These are phyloP conservation scores for Sphagnum magellanicum DNA, from an alignment of 228 moss, liverwort and hornwort species.

Conservation along the genomic window DNA sequence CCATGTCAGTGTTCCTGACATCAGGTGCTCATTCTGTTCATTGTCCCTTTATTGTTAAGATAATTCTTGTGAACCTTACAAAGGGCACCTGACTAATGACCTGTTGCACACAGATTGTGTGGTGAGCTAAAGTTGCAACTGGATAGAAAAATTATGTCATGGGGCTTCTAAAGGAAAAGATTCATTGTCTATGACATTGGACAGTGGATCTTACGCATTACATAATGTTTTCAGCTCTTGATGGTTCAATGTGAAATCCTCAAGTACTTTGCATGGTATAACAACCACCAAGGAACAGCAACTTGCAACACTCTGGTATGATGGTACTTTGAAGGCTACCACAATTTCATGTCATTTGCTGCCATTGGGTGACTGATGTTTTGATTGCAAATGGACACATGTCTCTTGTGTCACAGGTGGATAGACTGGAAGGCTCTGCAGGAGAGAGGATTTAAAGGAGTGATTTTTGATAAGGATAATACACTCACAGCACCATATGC, in stretches of 20 bases:
- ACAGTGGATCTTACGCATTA: no score
- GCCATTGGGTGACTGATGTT: not conserved
- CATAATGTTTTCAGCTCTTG: no score
- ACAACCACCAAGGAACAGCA: no score
- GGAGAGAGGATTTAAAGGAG: slow-evolving; percentile 73
- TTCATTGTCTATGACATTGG: no score
- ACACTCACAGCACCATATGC: slow-evolving; percentile 90
- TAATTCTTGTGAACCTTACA: not conserved
- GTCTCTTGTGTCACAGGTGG: slow-evolving; percentile 33
- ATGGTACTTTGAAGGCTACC: not conserved
- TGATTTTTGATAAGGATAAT: slow-evolving; percentile 96
- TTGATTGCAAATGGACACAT: no score
- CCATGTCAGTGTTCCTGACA: slow-evolving; percentile 88
- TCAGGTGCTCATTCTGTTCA: slow-evolving; percentile 27
- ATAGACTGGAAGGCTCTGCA: slow-evolving; percentile 83
- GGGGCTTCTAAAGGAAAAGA: no score
- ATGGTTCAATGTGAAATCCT: no score
- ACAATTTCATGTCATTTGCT: not conserved
- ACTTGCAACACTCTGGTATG: not conserved
- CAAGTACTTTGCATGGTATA: no score
- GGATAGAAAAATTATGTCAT: no score
- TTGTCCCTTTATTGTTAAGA: not conserved
- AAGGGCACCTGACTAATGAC: not conserved
- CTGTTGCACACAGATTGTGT: not conserved
- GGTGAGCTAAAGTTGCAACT: not conserved